Evolutionary conservation across 2,329 filamentous ascomycete species (phyloP).

Genomic region (Chaetoscypha palmicola): DNA sequence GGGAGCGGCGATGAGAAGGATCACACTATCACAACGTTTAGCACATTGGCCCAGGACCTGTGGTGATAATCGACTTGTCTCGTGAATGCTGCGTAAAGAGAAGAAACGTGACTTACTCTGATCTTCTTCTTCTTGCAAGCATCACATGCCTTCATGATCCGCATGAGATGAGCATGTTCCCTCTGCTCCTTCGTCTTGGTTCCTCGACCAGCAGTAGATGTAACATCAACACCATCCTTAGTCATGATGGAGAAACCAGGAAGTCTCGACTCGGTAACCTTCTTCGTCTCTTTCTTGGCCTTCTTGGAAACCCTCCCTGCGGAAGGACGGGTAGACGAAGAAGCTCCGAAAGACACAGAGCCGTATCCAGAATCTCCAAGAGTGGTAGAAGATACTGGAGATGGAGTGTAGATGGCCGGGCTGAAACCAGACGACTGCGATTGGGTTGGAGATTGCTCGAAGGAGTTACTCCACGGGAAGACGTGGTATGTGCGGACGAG

Average conservation of each 20-base stretch:
- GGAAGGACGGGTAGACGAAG: constrained; percentile 15
- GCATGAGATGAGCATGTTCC: constrained; percentile 59
- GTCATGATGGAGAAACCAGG: constrained; percentile 63
- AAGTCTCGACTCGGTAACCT: constrained; percentile 30
- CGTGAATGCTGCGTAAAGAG: no score
- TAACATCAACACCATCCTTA: constrained; percentile 55
- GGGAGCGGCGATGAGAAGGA: constrained; percentile 25
- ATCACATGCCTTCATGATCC: constrained; percentile 61
- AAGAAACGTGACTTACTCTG: constrained; percentile 32
- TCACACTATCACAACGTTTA: constrained; percentile 23
- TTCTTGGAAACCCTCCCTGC: constrained; percentile 23
- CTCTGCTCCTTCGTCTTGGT: constrained; percentile 63
- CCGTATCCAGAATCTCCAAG: constrained; percentile 30
- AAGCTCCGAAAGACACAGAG: constrained; percentile 20
- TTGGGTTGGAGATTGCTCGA: constrained; percentile 24
- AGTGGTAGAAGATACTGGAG: constrained; percentile 39
- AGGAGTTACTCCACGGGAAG: constrained; percentile 32
- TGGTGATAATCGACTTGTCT: no score
- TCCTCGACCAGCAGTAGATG: constrained; percentile 53
- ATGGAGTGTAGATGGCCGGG: constrained; percentile 33
- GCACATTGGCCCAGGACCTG: no score
- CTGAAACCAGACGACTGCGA: constrained; percentile 50
- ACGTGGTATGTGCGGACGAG: constrained; percentile 38
- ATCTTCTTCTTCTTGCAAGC: constrained; percentile 57
- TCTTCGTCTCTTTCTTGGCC: constrained; percentile 24